Evolutionary conservation across 805 yeast species (phyloP), one percentile per base, ranked within the genome.

Genomic region (Saturnispora saitoi): DNA sequence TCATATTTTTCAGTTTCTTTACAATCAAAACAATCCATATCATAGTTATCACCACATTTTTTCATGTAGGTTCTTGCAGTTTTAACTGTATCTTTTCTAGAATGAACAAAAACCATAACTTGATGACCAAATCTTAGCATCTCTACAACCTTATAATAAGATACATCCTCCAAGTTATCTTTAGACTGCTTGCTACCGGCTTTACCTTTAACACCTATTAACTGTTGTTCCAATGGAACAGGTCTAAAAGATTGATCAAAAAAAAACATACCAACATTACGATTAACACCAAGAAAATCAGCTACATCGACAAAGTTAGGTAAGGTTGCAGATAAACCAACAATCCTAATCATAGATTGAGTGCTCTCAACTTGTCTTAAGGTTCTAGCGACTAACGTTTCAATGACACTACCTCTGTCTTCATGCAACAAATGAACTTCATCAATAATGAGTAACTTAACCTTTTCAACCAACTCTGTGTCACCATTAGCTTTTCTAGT

Each of bases 341-440:
- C 80, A n/a, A 91, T 88, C 57, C 97, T 71, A 54, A 91, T 90
- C 90, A 90, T 83, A 45, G 86, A 81, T 62, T 93, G 99, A 0
- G 95, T 78, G 51, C 95, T 80, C 62, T 93, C 99, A 4, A 93
- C 98, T 60, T 90, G 97, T 50, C 99, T 72, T 51, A 90, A 72
- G 0, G 99, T 93, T 66, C 98, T 78, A 0, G 97, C 96, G 3
- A 90, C 96, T 46, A 90, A 70, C 0, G 97, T 89, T 64, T 93
- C 99, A 53, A 93, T 87, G 6, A 93, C 99, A 8, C 97, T 87
- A 58, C 99, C 99, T 70, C 99, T 79, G 48, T 93, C 99, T 76
- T 93, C 99, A 58, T 93, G 98, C 47, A 93, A 73, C 60, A 93
- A 70, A 73, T 93, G 99, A 0, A 93, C 98, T 67, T 93, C 99